phyloP scores from a whole-genome alignment of 192 early-diverging fungal genomes.

The Podila verticillata region DNA sequence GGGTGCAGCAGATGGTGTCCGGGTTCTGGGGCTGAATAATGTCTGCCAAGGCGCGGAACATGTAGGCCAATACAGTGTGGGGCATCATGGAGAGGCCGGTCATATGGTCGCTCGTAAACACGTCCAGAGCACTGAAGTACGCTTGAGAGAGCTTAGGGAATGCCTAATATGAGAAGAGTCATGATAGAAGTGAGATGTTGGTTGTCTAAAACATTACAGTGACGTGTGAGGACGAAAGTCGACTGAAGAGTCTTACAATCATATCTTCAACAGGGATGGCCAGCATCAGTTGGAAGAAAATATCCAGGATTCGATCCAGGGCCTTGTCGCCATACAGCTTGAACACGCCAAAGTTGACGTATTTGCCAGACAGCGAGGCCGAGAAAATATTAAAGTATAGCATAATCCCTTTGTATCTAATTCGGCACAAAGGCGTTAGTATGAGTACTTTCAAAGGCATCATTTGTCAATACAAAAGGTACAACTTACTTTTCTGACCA shows the following conservation, averaged over 20 bases:
- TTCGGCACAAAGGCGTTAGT: not conserved
- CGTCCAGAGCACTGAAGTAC: conserved; percentile 75
- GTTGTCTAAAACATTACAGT: not conserved
- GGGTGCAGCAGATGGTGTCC: conserved; percentile 56
- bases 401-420: conserved; percentile 79
- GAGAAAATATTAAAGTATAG: conserved; percentile 79
- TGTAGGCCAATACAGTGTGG: conserved; percentile 68
- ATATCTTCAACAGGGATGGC: conserved; percentile 80
- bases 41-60: conserved; percentile 80
- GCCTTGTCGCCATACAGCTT: conserved; percentile 86
- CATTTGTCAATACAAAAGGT: not conserved
- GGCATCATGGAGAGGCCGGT: conserved; percentile 68
- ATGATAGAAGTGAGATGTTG: not conserved
- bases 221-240: not conserved
- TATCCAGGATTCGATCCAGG: conserved; percentile 69
- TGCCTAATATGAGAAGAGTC: conserved; percentile 54
- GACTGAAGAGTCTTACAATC: conserved; percentile 56
- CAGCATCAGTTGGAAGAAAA: conserved; percentile 75
- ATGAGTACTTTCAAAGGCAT: conserved; percentile 3
- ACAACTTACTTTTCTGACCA: conserved; percentile 48
- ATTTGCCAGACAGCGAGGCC: conserved; percentile 77
- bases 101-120: conserved; percentile 73
- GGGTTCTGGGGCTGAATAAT: conserved; percentile 66
- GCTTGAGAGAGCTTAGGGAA: conserved; percentile 69
- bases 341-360: conserved; percentile 94